phyloP scores from a whole-genome alignment of 352 stramenopile genomes.

The Globisporangium nodosum region DNA sequence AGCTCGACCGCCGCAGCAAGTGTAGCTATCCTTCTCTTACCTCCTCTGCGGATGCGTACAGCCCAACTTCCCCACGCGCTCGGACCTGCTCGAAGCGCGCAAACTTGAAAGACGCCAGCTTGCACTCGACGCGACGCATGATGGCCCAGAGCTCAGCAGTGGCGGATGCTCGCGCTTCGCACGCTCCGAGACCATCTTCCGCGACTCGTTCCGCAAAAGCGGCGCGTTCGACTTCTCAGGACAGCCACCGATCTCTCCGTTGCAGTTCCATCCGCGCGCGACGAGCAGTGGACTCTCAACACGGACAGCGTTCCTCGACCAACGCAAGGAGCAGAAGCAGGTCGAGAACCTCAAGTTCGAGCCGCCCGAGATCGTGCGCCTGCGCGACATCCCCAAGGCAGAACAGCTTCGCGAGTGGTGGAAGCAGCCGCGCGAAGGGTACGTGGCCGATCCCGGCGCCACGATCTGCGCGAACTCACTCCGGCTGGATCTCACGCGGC shows the following conservation, averaged over 20 bases:
- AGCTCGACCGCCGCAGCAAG: too few relatives aligned
- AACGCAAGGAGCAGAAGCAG: slow-evolving; percentile 23
- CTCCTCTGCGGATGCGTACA: slow-evolving; percentile 1
- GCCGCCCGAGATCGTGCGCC: slow-evolving; percentile 38
- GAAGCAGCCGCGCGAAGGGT: slow-evolving; percentile 36
- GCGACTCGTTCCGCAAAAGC: slow-evolving; percentile 40
- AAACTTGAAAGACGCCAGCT: slow-evolving; percentile 34
- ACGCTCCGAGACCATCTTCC: slow-evolving; percentile 39
- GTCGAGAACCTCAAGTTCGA: slow-evolving; percentile 49
- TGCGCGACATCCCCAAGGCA: slow-evolving; percentile 44
- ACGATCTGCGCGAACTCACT: slow-evolving; percentile 33
- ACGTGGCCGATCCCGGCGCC: slow-evolving; percentile 45
- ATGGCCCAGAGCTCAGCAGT: not conserved
- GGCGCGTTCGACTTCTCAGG: slow-evolving; percentile 32
- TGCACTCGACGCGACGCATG: slow-evolving; percentile 11
- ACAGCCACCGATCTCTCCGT: slow-evolving; percentile 19
- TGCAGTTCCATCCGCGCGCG: slow-evolving; percentile 30
- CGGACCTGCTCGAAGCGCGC: slow-evolving; percentile 38
- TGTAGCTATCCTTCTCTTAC: not conserved
- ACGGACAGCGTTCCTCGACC: slow-evolving; percentile 27
- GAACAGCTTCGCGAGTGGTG: slow-evolving; percentile 48
- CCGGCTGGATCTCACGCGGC: slow-evolving; percentile 31
- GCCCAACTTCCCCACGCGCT: slow-evolving; percentile 38
- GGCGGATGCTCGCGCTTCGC: slow-evolving; percentile 25
- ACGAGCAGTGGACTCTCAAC: slow-evolving; percentile 32